A percentile compares a stretch with the other conserved stretches of the same genome.
Conservation (phyloP, 2,329 filamentous ascomycete species). For the Myriosclerotinia duriaeana region DNA sequence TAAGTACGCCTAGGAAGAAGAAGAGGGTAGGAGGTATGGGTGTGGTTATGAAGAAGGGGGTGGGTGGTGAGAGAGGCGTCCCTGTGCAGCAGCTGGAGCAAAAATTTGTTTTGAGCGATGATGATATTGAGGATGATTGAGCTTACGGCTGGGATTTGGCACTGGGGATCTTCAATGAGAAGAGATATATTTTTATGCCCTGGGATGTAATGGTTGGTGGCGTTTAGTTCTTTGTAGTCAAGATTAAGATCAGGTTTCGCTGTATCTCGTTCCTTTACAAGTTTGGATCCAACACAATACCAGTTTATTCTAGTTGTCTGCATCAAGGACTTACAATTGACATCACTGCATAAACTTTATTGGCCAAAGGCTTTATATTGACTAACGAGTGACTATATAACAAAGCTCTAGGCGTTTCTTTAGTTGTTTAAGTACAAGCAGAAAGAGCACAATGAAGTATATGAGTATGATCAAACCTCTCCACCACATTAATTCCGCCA, state of each 20-base stretch:
- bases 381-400: conserved; percentile 42
- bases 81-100: conserved; percentile 46
- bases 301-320: background rate
- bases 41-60: conserved; percentile 34
- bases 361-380: conserved; percentile 34
- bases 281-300: background rate
- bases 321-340: background rate
- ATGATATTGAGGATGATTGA: conserved; percentile 73
- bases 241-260: background rate
- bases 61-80: conserved; percentile 25
- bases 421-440: conserved; percentile 31
- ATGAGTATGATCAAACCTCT: conserved; percentile 33
- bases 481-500: conserved; percentile 32
- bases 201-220: background rate
- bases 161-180: background rate
- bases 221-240: background rate
- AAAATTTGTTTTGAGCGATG: conserved; percentile 73
- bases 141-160: too few species aligned
- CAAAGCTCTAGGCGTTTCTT: conserved; percentile 35
- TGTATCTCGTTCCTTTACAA: background rate
- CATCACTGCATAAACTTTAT: background rate
- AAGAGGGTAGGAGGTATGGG: conserved; percentile 26
- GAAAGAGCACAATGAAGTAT: conserved; percentile 36
- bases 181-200: background rate
- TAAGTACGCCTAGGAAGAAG: conserved; percentile 50